Evolutionary conservation across 208 protist genomes (phyloP), one percentile per base, ranked within the genome.

Genomic region (Jaenimonas drosophilae): DNA sequence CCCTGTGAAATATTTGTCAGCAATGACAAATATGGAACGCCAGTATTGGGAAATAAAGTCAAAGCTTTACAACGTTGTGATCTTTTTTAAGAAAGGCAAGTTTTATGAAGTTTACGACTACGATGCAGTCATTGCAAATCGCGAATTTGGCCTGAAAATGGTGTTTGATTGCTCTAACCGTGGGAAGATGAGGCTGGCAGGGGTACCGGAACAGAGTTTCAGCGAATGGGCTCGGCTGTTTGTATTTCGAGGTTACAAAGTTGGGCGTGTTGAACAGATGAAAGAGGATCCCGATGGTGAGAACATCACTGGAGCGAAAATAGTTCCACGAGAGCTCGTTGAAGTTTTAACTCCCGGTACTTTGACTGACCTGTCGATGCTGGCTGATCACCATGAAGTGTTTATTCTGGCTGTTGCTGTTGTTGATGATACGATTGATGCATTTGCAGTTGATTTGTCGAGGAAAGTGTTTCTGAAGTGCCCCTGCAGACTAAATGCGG

Each of bases 51-150:
- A 88, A 21, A 97, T 97, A 19, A 98, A 98, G 57, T 52, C 64
- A 30, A 59, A 89, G 7, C 49, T 95, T 46, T 97, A 74, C 67
- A 92, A 97, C 53, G 73, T 89, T 9, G 23, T 98, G 7, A 63
- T 98, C 16, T 96, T 98, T 32, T 98, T 97, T 61, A 97, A 97
- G 56, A 98, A 98, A 61, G 95, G 91, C 17, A 94, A 93, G 42
- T 97, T 97, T 69, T 98, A 97, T 70, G 94, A 97, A 51, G 59
- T 97, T 1, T 97, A 97, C 54, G 95, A 97, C 55, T 62, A 72
- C 32, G 95, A 97, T 49, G 93, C 92, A 0, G 84, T 91, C 4
- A 88, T 97, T 37, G 91, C 70, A 0, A 70, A 85, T 30, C 64
- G 75, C 6, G 85, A 96, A 46, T 97, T 97, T 58, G 93, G 93